phyloP scores from a whole-genome alignment of 108 stramenopile species.

The Nitzschia sp. region DNA sequence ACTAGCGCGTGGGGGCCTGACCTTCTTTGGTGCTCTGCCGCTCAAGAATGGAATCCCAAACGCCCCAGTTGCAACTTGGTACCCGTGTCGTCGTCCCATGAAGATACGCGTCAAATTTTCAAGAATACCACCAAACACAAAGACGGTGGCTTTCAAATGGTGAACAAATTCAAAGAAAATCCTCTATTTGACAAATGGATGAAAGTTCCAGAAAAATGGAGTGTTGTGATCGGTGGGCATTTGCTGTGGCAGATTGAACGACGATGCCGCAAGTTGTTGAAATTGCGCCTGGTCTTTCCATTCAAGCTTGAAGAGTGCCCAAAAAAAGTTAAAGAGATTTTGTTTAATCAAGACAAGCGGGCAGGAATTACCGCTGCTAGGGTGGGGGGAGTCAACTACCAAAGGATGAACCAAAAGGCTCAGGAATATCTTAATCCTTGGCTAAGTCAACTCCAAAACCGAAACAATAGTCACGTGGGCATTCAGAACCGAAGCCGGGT shows the following conservation, averaged over 20 bases:
- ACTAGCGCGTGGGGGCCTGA: conserved; percentile 19
- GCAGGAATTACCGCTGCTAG: not conserved
- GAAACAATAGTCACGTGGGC: not conserved
- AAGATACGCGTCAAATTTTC: conserved; percentile 18
- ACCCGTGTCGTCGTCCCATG: conserved; percentile 12
- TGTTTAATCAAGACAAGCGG: not conserved
- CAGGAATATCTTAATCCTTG: not conserved
- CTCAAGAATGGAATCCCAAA: not conserved
- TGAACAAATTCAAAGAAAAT: conserved; percentile 20
- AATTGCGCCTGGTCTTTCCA: conserved; percentile 4
- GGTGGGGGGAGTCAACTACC: not conserved
- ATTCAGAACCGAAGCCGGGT: not conserved
- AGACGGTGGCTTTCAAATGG: conserved; percentile 8
- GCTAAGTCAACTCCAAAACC: not conserved
- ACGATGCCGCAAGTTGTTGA: conserved; percentile 1
- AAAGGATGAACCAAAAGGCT: not conserved
- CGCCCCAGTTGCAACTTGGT: conserved; percentile 16
- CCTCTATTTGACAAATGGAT: conserved; percentile 15
- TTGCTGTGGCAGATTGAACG: conserved; percentile 17
- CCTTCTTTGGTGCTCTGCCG: conserved; percentile 21
- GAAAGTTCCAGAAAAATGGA: conserved; percentile 12
- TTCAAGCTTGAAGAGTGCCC: conserved; percentile 7
- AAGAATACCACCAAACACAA: conserved; percentile 16
- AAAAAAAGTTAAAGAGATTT: not conserved
- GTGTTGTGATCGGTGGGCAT: conserved; percentile 9